phyloP scores from a whole-genome alignment of 2,329 filamentous ascomycete species.

The Colletotrichum echinochloae region DNA sequence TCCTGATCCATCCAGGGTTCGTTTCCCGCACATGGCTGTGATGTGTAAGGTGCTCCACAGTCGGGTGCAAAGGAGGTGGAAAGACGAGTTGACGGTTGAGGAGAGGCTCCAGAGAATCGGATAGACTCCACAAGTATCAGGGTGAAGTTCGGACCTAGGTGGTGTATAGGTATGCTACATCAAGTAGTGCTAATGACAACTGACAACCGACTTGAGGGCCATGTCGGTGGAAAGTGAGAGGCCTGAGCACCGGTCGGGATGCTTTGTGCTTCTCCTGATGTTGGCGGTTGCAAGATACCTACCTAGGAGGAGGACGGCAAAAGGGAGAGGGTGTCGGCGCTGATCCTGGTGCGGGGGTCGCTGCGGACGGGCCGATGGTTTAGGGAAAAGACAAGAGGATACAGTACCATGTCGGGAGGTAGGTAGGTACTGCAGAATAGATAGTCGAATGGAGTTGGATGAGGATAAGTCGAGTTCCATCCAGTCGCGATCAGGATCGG shows the following conservation, averaged over 20 bases:
- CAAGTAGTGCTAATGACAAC: neutral
- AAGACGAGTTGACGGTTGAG: slow-evolving; percentile 15
- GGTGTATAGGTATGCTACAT: neutral
- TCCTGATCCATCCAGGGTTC: slow-evolving; percentile 5
- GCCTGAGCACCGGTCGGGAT: neutral
- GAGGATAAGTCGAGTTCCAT: neutral
- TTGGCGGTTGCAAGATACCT: neutral
- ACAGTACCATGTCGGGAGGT: neutral
- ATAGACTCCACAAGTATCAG: slow-evolving; percentile 1
- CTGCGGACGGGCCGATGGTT: slow-evolving; percentile 9
- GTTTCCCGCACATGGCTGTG: slow-evolving; percentile 23
- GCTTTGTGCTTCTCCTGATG: neutral
- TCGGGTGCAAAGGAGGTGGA: neutral
- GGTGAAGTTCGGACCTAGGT: slow-evolving; percentile 9
- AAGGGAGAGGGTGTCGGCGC: neutral
- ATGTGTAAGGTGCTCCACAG: neutral
- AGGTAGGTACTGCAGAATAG: too few species aligned
- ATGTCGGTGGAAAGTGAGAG: neutral
- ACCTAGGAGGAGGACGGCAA: neutral
- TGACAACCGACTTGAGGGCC: neutral
- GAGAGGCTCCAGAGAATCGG: slow-evolving; percentile 15
- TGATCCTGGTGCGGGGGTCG: neutral
- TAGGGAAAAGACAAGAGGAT: too few species aligned
- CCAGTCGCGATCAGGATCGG: neutral
- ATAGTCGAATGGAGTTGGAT: neutral